Base-by-base conservation (phyloP, 169 alveolate genomes). In the Cryptosporidium canis region DNA sequence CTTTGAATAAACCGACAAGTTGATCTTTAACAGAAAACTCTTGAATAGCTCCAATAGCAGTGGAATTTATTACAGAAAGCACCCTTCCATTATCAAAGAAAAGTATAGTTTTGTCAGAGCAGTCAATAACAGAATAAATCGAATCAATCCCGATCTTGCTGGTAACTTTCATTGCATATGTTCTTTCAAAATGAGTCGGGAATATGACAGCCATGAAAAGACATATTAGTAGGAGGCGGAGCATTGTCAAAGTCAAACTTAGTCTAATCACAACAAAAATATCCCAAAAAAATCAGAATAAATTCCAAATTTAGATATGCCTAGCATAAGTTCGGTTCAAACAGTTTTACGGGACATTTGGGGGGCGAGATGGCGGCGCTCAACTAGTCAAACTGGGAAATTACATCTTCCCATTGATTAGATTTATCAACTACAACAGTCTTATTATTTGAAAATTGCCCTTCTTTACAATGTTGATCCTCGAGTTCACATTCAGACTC, bases 361-460 rank as follows among this genome's bases (percentile, higher is more conserved):
- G 84, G 84, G 84, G 84, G 66, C n/a, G n/a, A n/a, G n/a, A 31
- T 55, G 53, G 84, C 84, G 84, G 84, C 68, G 39, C 24, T 33
- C 24, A 47, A 55, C 67, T 70, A 51, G 67, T 70, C 84, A 70
- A 70, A 70, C 35, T 70, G 84, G 48, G 39, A 18, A 16, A 70
- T n/a, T 37, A 51, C 84, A 31, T 70, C 67, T 6, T 70, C 84
- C 84, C 84, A 70, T 5, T 70, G 24, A 16, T 70, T 70, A 0
- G n/a, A 70, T 55, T 70, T 27, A 51, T 41, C 47, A 16, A 31
- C 45, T 2, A 39, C 9, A 45, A 67, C 3, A 67, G 33, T n/a
- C 24, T 51, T 18, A 21, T 51, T 27, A 7, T n/a, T 51, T 51
- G 18, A 51, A 35, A 56, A 7, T n/a, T 43, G 21, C 29, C 21